Conservation (phyloP, 257 asterid species). For the Solanum virginianum region DNA sequence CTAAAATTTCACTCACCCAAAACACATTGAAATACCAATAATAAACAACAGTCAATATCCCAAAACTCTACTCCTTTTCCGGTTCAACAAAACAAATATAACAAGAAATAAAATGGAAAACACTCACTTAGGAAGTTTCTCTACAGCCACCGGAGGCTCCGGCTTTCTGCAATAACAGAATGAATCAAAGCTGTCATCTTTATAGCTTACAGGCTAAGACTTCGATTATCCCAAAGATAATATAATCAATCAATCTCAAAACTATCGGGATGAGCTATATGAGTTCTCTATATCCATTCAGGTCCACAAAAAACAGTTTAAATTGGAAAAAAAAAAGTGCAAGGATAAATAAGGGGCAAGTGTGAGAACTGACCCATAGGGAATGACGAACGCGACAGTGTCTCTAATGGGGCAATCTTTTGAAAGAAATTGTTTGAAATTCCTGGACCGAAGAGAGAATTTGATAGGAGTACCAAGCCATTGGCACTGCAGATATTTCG, state of each 20-base stretch:
- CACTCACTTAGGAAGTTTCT: conserved; percentile 52
- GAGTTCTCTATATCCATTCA: neutral
- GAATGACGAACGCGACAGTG: conserved; percentile 31
- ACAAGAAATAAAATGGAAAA: neutral
- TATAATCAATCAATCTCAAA: neutral
- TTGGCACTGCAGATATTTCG: conserved; percentile 6
- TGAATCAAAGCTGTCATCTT: neutral
- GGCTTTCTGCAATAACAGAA: conserved; percentile 32
- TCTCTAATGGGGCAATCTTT: conserved; percentile 28
- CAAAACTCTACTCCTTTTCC: neutral
- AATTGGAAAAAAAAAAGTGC: neutral
- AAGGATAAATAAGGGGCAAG: neutral
- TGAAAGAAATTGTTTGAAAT: conserved; percentile 10
- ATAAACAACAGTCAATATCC: neutral
- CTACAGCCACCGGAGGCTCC: conserved; percentile 25
- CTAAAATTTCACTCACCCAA: conserved; percentile 32
- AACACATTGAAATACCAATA: neutral
- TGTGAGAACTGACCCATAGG: conserved; percentile 23
- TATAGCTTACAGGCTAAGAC: neutral
- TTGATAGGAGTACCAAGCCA: conserved; percentile 28
- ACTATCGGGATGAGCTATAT: neutral
- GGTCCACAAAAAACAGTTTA: neutral
- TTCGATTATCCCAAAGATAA: neutral
- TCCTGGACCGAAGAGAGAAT: conserved; percentile 9
- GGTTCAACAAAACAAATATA: neutral